These are phyloP conservation scores for Vickermania spadyakhi DNA, from an alignment of 208 protist species.

Conservation along the genomic window DNA sequence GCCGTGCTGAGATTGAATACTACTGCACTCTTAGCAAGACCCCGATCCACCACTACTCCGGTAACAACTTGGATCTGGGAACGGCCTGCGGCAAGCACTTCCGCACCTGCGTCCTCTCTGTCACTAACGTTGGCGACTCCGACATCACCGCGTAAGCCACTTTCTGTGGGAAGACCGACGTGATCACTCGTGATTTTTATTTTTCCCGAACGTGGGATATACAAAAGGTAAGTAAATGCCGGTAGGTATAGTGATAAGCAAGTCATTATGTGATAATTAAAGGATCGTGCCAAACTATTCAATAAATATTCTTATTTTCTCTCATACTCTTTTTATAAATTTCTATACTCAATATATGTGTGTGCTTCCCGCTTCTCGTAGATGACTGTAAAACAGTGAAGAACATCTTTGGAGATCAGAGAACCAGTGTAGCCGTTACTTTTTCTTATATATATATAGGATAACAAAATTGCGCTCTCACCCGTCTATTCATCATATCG, in stretches of 20 bases:
- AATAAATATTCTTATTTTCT: slow-evolving; percentile 3
- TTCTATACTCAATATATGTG: too few relatives aligned
- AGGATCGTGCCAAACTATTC: not conserved
- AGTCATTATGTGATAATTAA: not conserved
- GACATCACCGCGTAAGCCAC: slow-evolving; percentile 86
- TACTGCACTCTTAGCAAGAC: slow-evolving; percentile 99
- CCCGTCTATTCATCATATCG: too few relatives aligned
- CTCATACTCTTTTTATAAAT: slow-evolving; percentile 12
- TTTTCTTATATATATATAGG: too few relatives aligned
- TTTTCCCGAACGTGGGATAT: slow-evolving; percentile 6
- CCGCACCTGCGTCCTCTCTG: slow-evolving; percentile 94
- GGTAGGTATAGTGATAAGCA: slow-evolving; percentile 5
- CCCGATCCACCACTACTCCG: slow-evolving; percentile 98
- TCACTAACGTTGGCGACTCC: slow-evolving; percentile 97
- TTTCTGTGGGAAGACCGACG: slow-evolving; percentile 5
- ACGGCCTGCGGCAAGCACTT: slow-evolving; percentile 99
- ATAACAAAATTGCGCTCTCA: too few relatives aligned
- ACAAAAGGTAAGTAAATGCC: slow-evolving; percentile 1
- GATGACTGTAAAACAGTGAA: too few relatives aligned
- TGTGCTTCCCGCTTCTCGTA: too few relatives aligned
- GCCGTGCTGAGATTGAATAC: slow-evolving; percentile 99
- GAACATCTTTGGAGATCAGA: too few relatives aligned
- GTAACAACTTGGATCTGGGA: slow-evolving; percentile 98
- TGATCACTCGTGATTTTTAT: slow-evolving; percentile 16
- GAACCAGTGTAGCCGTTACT: too few relatives aligned